Percentiles rank a stretch among this genome's conserved stretches.
These are phyloP conservation scores for Thozetella sp. DNA, from an alignment of 495 filamentous ascomycete genomes.

Conservation along the genomic window DNA sequence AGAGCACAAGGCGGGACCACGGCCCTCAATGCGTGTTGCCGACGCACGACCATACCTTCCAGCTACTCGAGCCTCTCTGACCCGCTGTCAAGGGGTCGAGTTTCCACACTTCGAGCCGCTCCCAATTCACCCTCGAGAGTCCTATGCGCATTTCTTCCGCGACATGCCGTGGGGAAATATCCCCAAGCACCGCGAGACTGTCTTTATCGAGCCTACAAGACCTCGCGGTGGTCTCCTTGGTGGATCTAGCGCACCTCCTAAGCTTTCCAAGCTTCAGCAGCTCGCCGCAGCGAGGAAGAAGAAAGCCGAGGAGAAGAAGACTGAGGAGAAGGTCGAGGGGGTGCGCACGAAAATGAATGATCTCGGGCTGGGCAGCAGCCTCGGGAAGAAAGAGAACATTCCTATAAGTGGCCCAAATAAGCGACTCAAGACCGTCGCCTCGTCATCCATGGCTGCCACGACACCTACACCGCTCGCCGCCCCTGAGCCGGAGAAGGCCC, in stretches of 20 bases:
- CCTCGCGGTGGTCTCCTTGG: conserved; percentile 73
- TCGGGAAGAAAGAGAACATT: conserved; percentile 17
- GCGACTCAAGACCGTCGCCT: conserved; percentile 27
- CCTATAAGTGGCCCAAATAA: conserved; percentile 18
- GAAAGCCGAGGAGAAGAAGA: conserved; percentile 70
- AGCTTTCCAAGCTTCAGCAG: conserved; percentile 87
- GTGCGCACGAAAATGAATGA: conserved; percentile 22
- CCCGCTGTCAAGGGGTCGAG: conserved; percentile 14
- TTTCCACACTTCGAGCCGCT: background rate
- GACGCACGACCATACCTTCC: background rate
- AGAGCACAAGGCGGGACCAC: background rate
- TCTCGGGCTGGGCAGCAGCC: conserved; percentile 20
- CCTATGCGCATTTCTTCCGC: conserved; percentile 60
- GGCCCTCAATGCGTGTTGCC: background rate
- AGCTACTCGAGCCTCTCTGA: conserved; percentile 15
- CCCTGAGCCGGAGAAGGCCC: conserved; percentile 12
- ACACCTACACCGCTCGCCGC: conserved; percentile 10
- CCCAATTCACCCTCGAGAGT: background rate
- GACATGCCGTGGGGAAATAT: conserved; percentile 88
- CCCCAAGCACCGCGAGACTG: conserved; percentile 66
- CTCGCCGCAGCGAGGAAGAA: conserved; percentile 87
- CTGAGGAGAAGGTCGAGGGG: conserved; percentile 30
- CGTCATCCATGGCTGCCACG: conserved; percentile 15
- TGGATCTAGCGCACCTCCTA: conserved; percentile 65
- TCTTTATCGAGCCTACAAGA: conserved; percentile 64